Conservation (phyloP, 768 basidiomycete genomes). For the Dentipellis fragilis region DNA sequence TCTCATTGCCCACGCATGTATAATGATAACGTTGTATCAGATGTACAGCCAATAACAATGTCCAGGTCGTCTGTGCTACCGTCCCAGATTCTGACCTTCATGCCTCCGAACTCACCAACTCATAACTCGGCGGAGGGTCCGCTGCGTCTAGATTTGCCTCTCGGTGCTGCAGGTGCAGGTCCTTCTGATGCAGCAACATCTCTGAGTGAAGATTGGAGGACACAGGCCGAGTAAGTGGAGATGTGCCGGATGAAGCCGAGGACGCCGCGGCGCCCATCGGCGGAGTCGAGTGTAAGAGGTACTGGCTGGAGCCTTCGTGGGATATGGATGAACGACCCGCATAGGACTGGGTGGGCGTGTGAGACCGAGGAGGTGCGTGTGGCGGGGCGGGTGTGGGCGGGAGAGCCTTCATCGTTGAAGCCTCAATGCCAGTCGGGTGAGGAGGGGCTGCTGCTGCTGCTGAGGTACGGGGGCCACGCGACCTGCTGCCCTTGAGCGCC, state of each 20-base stretch:
- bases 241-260: neutral
- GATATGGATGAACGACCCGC: no score
- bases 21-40: neutral
- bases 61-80: no score
- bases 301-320: no score
- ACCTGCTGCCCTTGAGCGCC: conserved; percentile 46
- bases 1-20: neutral
- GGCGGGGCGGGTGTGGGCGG: neutral
- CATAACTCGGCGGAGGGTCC: neutral
- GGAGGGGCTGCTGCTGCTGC: neutral
- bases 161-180: conserved; percentile 26
- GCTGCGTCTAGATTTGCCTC: conserved; percentile 12
- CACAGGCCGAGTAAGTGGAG: neutral
- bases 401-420: neutral
- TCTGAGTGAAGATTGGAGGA: conserved; percentile 12
- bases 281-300: no score
- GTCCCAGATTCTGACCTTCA: no score
- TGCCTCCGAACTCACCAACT: neutral
- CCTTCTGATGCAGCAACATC: conserved; percentile 39
- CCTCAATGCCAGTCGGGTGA: neutral
- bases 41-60: neutral
- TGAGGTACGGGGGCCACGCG: neutral
- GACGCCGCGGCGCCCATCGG: neutral
- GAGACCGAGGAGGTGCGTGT: neutral
- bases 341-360: neutral